Evolutionary conservation across 169 alveolate species (phyloP).

Genomic region (Perkinsus marinus): DNA sequence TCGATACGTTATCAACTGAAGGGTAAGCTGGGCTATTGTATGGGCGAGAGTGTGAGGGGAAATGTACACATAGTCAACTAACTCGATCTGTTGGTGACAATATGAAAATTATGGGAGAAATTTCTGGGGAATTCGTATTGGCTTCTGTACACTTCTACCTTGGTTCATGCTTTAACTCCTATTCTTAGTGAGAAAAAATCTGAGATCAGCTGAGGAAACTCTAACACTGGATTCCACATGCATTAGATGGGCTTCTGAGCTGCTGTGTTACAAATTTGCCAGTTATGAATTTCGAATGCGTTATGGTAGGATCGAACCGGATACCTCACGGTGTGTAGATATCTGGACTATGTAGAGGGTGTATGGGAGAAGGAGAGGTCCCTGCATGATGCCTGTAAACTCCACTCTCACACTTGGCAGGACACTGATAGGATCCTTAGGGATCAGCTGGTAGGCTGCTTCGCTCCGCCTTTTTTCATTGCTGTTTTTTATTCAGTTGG

Average conservation of each 20-base stretch:
- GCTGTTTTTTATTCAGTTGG: background rate
- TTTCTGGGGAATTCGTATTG: too few species aligned
- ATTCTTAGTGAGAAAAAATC: too few species aligned
- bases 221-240: too few species aligned
- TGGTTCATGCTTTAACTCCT: too few species aligned
- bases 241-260: too few species aligned
- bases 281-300: background rate
- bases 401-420: background rate
- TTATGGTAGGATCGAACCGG: background rate
- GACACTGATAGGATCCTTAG: background rate
- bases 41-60: too few species aligned
- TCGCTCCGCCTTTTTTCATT: background rate
- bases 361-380: background rate
- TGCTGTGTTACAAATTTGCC: background rate
- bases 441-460: background rate
- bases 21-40: background rate
- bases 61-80: too few species aligned
- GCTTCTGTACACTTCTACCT: too few species aligned
- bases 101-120: too few species aligned
- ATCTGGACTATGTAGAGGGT: background rate
- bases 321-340: background rate
- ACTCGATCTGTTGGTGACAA: too few species aligned
- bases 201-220: too few species aligned
- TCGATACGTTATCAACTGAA: background rate
- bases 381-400: background rate